phyloP scores from a whole-genome alignment of 805 yeast species.

The Zygotorulaspora danielsina region DNA sequence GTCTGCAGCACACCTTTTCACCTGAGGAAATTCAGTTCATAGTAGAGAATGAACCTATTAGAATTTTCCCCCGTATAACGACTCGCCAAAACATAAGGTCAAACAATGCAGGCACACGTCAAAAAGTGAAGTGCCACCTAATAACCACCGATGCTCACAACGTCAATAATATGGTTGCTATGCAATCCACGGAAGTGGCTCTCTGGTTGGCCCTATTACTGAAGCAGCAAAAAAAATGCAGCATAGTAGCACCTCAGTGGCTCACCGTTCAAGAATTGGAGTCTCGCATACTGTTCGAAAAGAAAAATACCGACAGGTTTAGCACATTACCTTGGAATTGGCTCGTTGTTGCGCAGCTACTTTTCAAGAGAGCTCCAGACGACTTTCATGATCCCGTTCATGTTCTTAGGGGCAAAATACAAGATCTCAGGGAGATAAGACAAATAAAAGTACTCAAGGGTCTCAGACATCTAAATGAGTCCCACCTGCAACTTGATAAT shows the following conservation, averaged over 20 bases:
- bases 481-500: constrained; percentile 78
- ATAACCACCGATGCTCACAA: constrained; percentile 38
- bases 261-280: constrained; percentile 52
- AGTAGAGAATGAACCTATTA: constrained; percentile 73
- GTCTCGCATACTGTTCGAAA: constrained; percentile 62
- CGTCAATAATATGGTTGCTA: constrained; percentile 43
- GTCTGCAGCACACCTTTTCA: constrained; percentile 51
- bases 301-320: constrained; percentile 52
- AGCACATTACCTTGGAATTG: constrained; percentile 80
- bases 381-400: constrained; percentile 74
- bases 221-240: constrained; percentile 81
- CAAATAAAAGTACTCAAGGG: constrained; percentile 79
- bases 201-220: constrained; percentile 83
- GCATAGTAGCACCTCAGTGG: constrained; percentile 85
- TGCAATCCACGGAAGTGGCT: constrained; percentile 68
- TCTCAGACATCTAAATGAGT: constrained; percentile 68
- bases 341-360: constrained; percentile 72
- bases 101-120: constrained; percentile 2
- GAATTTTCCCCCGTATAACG: constrained; percentile 67
- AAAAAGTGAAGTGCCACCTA: constrained; percentile 13
- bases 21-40: constrained; percentile 79
- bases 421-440: constrained; percentile 81
- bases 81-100: constrained; percentile 23
- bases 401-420: constrained; percentile 62
- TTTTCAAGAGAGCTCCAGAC: constrained; percentile 66